These are phyloP conservation scores for Penicillium sp. DNA, from an alignment of 2,329 filamentous ascomycete species.

Conservation along the genomic window DNA sequence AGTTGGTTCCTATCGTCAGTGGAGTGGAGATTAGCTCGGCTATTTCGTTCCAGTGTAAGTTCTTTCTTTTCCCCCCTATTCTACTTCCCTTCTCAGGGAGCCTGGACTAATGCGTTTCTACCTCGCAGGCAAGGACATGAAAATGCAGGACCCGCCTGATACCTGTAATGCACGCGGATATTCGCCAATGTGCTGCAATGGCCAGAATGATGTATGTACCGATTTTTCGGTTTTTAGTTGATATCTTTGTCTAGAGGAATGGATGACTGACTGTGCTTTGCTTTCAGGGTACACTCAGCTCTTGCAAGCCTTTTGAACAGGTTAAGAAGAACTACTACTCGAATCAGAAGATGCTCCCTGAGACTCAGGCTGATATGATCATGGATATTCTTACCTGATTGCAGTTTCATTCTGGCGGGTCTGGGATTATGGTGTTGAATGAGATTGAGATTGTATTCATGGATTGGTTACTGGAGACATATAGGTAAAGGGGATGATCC, in stretches of 20 bases:
- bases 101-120: background rate
- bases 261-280: background rate
- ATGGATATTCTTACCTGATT: conserved; percentile 18
- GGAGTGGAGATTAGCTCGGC: conserved; percentile 24
- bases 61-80: background rate
- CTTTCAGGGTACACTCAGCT: conserved; percentile 10
- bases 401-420: too few relatives aligned
- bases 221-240: background rate
- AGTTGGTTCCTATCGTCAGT: conserved; percentile 21
- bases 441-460: background rate
- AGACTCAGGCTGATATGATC: conserved; percentile 16
- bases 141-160: conserved; percentile 8
- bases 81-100: background rate
- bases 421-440: background rate
- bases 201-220: conserved; percentile 8
- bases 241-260: too few relatives aligned
- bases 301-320: conserved; percentile 24
- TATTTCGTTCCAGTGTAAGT: conserved; percentile 30
- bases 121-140: conserved; percentile 23
- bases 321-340: conserved; percentile 24
- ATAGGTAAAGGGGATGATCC: background rate
- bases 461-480: background rate
- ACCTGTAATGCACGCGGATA: conserved; percentile 18
- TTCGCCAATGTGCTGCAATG: conserved; percentile 29
- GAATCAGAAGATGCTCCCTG: conserved; percentile 3